These are phyloP conservation scores for Vitis cinerea DNA, from an alignment of 164 flowering plant species.

Conservation along the genomic window DNA sequence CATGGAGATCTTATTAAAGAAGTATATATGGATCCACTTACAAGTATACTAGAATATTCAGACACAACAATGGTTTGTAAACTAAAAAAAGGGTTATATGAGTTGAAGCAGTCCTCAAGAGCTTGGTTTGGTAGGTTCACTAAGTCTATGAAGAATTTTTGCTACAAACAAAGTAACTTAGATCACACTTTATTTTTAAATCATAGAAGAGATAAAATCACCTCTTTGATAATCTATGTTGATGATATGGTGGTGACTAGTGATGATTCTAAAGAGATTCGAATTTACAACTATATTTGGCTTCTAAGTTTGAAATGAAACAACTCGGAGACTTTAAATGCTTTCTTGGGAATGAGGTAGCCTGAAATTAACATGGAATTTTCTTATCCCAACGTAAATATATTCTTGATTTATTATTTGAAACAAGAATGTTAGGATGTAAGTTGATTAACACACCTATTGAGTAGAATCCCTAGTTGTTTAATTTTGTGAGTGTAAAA, in stretches of 20 bases:
- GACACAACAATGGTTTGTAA: neutral
- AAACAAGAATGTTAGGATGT: too few relatives aligned
- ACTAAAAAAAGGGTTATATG: neutral
- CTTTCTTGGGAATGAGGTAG: slow-evolving; percentile 3
- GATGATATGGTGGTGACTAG: slow-evolving; percentile 6
- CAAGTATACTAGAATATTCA: neutral
- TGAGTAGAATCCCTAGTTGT: too few relatives aligned
- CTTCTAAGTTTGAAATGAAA: neutral
- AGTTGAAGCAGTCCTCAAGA: slow-evolving; percentile 6
- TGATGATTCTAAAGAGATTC: slow-evolving; percentile 6
- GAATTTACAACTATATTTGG: neutral
- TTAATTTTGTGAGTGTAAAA: too few relatives aligned
- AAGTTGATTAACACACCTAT: too few relatives aligned
- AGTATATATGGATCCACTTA: neutral
- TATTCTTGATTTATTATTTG: neutral
- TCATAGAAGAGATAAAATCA: neutral
- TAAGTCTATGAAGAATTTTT: too few relatives aligned
- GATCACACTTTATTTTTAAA: slow-evolving; percentile 7
- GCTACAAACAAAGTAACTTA: slow-evolving; percentile 2
- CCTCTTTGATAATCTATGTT: neutral
- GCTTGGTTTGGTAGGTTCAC: slow-evolving; percentile 1
- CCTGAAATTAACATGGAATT: neutral
- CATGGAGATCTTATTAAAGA: neutral
- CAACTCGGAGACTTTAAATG: slow-evolving; percentile 4
- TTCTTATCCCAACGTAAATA: slow-evolving; percentile 2